Percentiles rank a stretch among this genome's conserved stretches.
phyloP scores from a whole-genome alignment of 352 stramenopile species.

The Thraustochytrium sp. region DNA sequence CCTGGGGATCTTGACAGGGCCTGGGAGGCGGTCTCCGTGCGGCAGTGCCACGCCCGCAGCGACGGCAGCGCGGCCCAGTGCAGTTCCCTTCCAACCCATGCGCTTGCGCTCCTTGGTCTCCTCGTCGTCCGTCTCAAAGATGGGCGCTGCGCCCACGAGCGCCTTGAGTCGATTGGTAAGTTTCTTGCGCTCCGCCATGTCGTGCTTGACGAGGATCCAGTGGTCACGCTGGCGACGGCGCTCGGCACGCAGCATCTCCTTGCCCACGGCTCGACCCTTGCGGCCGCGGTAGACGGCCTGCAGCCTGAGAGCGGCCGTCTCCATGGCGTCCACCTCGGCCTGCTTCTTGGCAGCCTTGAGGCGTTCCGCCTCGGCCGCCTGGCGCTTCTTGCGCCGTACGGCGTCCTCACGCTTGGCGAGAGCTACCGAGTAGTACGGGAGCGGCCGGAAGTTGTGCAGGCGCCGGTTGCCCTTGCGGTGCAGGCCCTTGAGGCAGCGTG shows the following conservation, averaged over 20 bases:
- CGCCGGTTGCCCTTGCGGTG: conserved; percentile 23
- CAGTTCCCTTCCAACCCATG: conserved; percentile 6
- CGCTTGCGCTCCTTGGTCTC: conserved; percentile 12
- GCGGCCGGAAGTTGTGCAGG: background rate
- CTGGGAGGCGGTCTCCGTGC: background rate
- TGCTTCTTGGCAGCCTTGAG: background rate
- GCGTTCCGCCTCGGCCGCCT: background rate
- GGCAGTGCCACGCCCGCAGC: background rate
- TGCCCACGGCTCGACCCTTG: background rate
- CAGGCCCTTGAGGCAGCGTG: conserved; percentile 12
- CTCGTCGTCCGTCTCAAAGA: conserved; percentile 20
- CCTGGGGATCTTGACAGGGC: background rate
- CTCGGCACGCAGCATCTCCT: background rate
- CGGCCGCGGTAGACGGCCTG: background rate
- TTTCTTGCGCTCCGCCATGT: conserved; percentile 25
- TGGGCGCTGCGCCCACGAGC: background rate
- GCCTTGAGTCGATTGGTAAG: background rate
- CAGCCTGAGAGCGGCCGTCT: conserved; percentile 12
- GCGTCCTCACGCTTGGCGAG: background rate
- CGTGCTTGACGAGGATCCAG: conserved; percentile 12
- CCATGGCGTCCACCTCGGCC: background rate
- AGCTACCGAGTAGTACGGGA: background rate
- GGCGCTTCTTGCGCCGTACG: background rate
- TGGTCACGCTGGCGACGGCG: background rate
- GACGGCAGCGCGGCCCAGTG: background rate